Base-by-base conservation (phyloP, 352 stramenopile species). In the Globisporangium paroecandrum region DNA sequence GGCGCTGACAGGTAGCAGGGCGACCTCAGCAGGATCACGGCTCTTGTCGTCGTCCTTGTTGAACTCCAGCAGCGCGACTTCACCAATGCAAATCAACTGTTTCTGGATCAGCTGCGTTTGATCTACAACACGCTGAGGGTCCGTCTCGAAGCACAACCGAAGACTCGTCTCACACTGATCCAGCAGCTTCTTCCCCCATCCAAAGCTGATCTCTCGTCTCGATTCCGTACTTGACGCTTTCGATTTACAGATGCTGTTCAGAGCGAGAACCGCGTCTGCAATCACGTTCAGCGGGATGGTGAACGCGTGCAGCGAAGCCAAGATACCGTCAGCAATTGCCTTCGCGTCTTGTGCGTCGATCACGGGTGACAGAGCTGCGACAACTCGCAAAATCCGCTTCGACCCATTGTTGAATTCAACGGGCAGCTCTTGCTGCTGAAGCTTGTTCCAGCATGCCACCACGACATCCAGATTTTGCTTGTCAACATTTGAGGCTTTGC, bases 311-410 rank as follows among this genome's bases (percentile, higher is more conserved):
- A 96, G 66, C 0, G 86, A 93, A 22, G 78, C 73, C 13, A 94
- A 70, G 62, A 93, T 89, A 22, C 83, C 86, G 60, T 91, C 82
- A 0, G 82, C 82, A 34, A 93, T 91, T 15, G 77, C 80, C 47
- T 91, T 93, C 9, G 87, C 80, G 70, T 95, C 85, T 49, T 82
- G 75, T 3, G 84, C 77, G 65, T 91, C 76, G 49, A 95, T 90
- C 6, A 93, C 72, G 0, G 87, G 81, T 12, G 88, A 83, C 47
- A 96, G 70, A 1, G 85, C 82, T 4, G 86, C 83, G 49, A 96
- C 86, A 13, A 96, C 89, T 3, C 89, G 89, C 15, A 96, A 67
- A 72, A 95, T 93, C 1, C 85, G 85, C 64, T 93, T 93, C 9
- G 85, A 88, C 5, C 87, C 83, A 27, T 96, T 85, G 46, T 85